Evolutionary conservation across 768 basidiomycete genomes (phyloP), one percentile per base, ranked within the genome.

Genomic region (Tricholoma hemisulphureum): DNA sequence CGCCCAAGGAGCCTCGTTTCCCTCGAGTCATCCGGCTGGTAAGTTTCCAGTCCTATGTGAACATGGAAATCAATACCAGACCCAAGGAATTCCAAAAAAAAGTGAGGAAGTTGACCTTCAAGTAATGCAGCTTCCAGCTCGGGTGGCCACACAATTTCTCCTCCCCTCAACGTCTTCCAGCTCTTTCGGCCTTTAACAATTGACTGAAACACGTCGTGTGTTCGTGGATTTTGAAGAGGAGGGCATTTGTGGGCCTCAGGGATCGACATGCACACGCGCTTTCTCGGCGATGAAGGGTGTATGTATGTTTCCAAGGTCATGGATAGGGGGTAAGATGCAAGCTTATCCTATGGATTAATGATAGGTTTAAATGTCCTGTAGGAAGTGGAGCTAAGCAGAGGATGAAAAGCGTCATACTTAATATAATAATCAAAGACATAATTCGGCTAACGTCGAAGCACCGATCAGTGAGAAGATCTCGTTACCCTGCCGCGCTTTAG

Each of bases 121-220:
- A 91, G 80, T 62, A 91, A 76, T 37, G 87, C 86, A 26, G 85
- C 87, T 75, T 91, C 89, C 51, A 91, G 83, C 63, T 87, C 82
- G 10, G 86, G 87, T 53, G 89, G 89, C 89, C 89, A 91, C 20
- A 91, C 88, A 9, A 86, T 80, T 67, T 91, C 88, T 28, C 84
- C 83, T 45, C 87, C 88, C 67, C 83, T 82, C 24, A 86, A 71
- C 0, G 86, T 88, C 68, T 89, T 88, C 87, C 87, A 91, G 65
- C 81, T 86, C 71, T 89, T 89, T 61, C 89, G 82, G 41, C 81
- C 81, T 59, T 79, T 83, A 61, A 88, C 81, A 59, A 90, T 84
- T 49, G 83, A 82, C 66, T 84, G 78, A 69, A 88, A 81, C 60
- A 87, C 85, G 57, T 86, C 85, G 50, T 78, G 76, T 1, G 81